Conservation (phyloP, 768 basidiomycete species). For the Serendipita vermifera region DNA sequence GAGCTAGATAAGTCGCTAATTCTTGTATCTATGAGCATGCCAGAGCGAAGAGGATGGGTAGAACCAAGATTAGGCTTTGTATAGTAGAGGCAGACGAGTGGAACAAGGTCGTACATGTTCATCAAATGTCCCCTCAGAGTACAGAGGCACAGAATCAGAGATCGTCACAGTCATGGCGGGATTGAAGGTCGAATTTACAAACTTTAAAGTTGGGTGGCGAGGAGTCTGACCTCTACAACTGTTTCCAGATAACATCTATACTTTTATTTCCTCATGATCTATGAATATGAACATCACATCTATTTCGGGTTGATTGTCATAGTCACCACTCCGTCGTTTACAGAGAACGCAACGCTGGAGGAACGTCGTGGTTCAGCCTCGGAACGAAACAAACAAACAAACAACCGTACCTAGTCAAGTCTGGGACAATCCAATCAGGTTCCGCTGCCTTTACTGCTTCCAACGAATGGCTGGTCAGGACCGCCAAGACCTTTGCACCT, state of each 20-base stretch:
- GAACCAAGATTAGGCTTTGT: not conserved
- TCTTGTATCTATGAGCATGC: constrained; percentile 48
- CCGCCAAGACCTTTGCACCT: constrained; percentile 63
- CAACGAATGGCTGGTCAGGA: constrained; percentile 65
- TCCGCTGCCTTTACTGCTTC: constrained; percentile 38
- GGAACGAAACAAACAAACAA: not conserved
- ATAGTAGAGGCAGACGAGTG: not conserved
- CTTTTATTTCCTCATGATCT: too few relatives aligned
- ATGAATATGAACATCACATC: too few relatives aligned
- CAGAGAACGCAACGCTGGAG: not conserved
- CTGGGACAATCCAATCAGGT: constrained; percentile 54
- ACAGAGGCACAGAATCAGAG: constrained; percentile 69
- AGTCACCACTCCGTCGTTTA: not conserved
- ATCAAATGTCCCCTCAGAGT: constrained; percentile 78
- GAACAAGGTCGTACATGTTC: constrained; percentile 46
- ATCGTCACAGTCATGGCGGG: constrained; percentile 42
- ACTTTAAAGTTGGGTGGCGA: too few relatives aligned
- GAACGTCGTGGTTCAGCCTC: not conserved
- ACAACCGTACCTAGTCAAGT: constrained; percentile 47
- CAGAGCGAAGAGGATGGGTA: not conserved
- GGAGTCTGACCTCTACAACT: too few relatives aligned
- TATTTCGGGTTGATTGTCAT: not conserved
- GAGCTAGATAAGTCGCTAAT: constrained; percentile 59
- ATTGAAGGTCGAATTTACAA: too few relatives aligned
- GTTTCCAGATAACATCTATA: too few relatives aligned